phyloP scores from a whole-genome alignment of 129 eudicot genomes.

The Flaveria ramosissima region DNA sequence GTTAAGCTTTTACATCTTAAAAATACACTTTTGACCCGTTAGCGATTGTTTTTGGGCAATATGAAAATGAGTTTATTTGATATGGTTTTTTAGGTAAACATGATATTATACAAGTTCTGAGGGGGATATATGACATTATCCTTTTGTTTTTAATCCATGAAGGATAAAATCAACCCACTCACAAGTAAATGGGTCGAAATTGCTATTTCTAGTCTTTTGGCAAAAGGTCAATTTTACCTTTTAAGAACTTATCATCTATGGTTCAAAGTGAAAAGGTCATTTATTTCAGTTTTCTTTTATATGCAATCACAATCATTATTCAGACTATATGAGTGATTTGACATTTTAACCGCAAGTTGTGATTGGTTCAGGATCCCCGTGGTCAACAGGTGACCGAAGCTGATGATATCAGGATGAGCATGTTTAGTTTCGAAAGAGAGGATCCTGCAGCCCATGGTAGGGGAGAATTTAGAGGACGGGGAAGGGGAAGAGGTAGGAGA shows the following conservation, averaged over 20 bases:
- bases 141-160: neutral
- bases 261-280: neutral
- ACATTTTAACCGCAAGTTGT: slow-evolving; percentile 9
- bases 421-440: slow-evolving; percentile 74
- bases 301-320: slow-evolving; percentile 3
- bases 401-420: slow-evolving; percentile 65
- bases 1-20: neutral
- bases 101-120: neutral
- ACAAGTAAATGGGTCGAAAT: neutral
- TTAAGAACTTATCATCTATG: neutral
- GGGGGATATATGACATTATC: neutral
- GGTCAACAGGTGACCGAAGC: slow-evolving; percentile 52
- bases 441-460: slow-evolving; percentile 40
- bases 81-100: neutral
- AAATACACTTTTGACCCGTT: neutral
- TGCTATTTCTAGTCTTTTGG: neutral
- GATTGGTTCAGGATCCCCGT: slow-evolving; percentile 50
- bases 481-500: slow-evolving; percentile 65
- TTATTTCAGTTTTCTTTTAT: neutral
- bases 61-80: neutral
- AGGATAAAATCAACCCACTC: neutral
- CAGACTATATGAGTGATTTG: neutral
- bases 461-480: slow-evolving; percentile 65
- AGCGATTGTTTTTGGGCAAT: neutral
- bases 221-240: slow-evolving; percentile 14